Base-by-base conservation (phyloP, 106 monocot genomes). In the Dendrobium huoshanense region DNA sequence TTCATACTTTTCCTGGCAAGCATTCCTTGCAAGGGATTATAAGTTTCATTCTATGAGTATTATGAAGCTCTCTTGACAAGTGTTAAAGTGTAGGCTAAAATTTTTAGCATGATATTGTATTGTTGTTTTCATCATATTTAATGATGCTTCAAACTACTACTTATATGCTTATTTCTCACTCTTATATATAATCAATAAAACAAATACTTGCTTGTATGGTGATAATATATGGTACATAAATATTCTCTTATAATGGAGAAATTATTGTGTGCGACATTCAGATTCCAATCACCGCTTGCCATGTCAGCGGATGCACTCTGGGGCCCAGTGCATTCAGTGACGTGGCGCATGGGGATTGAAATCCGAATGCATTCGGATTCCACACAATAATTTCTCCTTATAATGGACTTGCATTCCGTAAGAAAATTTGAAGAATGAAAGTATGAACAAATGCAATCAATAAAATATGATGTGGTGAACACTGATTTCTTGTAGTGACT, bases 131-230 rank as follows among this genome's bases (percentile, higher is more conserved):
- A 70, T 70, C 9, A 37, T 70, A 33, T 70, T 37, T 70, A 70
- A 16, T 33, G 70, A 33, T 70, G 70, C 70, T 37, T 70, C 16
- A 70, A 70, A 70, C 33, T 70, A 70, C 33, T 70, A 70, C 24
- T 70, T 11, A 15, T 15, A 70, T 29, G 70, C 29, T 37, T 70
- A 29, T 37, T 70, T 70, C 2, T 15, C 37, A 37, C 70, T 70
- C 37, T 37, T 11, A 22, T 70, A 33, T 37, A 70, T 70, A 70
- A 15, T 70, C 37, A 70, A 13, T 70, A 15, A 37, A 70, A 33
- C 70, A 37, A 29, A 2, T 33, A 15, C 13, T 70, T 70, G 7
- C 37, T 16, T n/a, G 37, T 70, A 37, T 70, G 11, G 37, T 70
- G 70, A 37, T 70, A 37, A 37, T 70, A 70, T 24, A 0, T 24